Percentiles rank a stretch among this genome's conserved stretches.
These are phyloP conservation scores for Suillus fuscotomentosus DNA, from an alignment of 768 basidiomycete species.

Conservation along the genomic window DNA sequence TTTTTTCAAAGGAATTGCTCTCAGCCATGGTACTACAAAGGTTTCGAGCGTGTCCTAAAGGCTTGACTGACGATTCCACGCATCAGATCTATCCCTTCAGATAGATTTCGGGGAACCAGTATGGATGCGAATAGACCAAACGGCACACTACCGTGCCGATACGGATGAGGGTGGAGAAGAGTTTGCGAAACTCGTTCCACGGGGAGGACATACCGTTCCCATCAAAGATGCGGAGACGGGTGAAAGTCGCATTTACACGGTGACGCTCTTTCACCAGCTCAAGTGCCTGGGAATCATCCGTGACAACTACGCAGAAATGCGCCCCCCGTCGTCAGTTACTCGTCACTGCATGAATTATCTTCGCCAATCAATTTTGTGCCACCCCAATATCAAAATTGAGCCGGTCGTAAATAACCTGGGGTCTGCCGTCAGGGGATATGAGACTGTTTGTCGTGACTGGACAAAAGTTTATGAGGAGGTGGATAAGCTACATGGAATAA, in stretches of 20 bases:
- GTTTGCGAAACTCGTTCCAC: constrained; percentile 29
- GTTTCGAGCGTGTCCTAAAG: neutral
- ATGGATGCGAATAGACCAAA: constrained; percentile 22
- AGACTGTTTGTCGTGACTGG: constrained; percentile 29
- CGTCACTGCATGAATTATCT: constrained; percentile 37
- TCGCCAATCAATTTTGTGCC: constrained; percentile 30
- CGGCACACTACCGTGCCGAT: constrained; percentile 19
- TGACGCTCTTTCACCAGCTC: constrained; percentile 40
- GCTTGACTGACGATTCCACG: neutral
- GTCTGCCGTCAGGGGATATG: constrained; percentile 14
- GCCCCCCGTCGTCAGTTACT: constrained; percentile 9
- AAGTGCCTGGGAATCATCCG: constrained; percentile 38
- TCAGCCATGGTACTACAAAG: neutral
- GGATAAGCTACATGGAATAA: constrained; percentile 8
- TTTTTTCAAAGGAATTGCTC: neutral
- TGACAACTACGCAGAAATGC: constrained; percentile 14
- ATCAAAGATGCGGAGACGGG: constrained; percentile 13
- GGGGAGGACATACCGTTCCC: constrained; percentile 29
- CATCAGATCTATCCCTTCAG: constrained; percentile 9
- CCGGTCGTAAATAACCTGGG: constrained; percentile 8
- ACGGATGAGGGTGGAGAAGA: constrained; percentile 19
- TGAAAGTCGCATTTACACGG: constrained; percentile 27
- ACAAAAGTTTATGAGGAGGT: constrained; percentile 23
- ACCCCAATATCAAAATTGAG: constrained; percentile 28
- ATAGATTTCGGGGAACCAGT: constrained; percentile 15